These are phyloP conservation scores for Leishmania amazonensis DNA, from an alignment of 208 protist species.

Conservation along the genomic window DNA sequence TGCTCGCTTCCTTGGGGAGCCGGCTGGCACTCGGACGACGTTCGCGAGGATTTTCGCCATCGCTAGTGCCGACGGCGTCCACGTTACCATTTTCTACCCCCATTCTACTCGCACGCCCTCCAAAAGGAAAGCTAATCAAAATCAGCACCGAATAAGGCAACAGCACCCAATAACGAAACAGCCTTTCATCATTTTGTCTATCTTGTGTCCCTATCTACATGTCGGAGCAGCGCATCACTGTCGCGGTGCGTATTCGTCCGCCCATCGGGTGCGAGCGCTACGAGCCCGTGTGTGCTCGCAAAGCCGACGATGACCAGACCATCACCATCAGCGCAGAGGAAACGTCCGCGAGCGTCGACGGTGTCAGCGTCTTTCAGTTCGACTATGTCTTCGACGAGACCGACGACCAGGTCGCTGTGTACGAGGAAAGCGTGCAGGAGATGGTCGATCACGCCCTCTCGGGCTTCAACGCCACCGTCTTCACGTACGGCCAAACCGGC, in stretches of 20 bases:
- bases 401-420: conserved; percentile 77
- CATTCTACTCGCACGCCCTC: not conserved
- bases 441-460: conserved; percentile 81
- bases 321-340: conserved; percentile 77
- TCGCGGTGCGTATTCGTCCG: conserved; percentile 85
- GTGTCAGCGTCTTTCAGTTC: conserved; percentile 64
- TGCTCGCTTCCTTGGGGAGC: not conserved
- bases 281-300: conserved; percentile 65
- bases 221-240: conserved; percentile 76
- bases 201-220: conserved; percentile 17
- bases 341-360: conserved; percentile 33
- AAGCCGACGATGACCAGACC: conserved; percentile 73
- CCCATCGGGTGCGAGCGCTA: conserved; percentile 73
- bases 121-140: not conserved
- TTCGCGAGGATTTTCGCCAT: not conserved
- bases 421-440: conserved; percentile 84
- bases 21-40: not conserved
- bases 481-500: conserved; percentile 92
- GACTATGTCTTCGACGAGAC: conserved; percentile 86
- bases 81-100: not conserved
- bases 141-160: not conserved
- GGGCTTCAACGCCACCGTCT: conserved; percentile 83
- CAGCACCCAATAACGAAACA: not conserved
- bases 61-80: not conserved
- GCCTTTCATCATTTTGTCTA: not conserved